Conservation (phyloP, 1,284 basidiomycete genomes). For the Boletus subluridellus region DNA sequence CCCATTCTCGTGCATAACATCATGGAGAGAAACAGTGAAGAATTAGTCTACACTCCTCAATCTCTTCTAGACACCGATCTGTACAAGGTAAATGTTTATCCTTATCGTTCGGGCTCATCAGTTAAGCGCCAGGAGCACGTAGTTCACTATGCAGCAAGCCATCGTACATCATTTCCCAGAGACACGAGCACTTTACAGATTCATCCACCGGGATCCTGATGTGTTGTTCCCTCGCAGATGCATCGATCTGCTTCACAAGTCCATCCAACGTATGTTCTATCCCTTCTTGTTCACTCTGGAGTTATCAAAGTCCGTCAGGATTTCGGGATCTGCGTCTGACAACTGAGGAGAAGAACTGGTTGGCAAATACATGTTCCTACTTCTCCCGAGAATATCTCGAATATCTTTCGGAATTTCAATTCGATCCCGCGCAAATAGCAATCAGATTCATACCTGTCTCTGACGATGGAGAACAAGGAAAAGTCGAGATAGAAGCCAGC, state of each 20-base stretch:
- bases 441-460: constrained; percentile 61
- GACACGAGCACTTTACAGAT: constrained; percentile 68
- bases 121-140: background rate
- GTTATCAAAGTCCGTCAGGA: constrained; percentile 40
- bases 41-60: constrained; percentile 16
- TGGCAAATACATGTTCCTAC: constrained; percentile 72
- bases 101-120: background rate
- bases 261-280: constrained; percentile 55
- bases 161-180: constrained; percentile 79
- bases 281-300: background rate
- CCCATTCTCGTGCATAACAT: background rate
- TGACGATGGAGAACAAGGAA: constrained; percentile 54
- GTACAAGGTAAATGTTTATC: constrained; percentile 69
- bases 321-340: constrained; percentile 66
- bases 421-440: constrained; percentile 77
- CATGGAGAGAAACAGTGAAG: constrained; percentile 16
- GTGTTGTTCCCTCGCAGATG: constrained; percentile 71
- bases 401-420: constrained; percentile 70
- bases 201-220: constrained; percentile 78
- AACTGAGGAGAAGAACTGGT: constrained; percentile 64
- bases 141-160: constrained; percentile 98
- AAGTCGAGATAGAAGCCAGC: constrained; percentile 67
- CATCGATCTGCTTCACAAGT: constrained; percentile 62
- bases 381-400: constrained; percentile 73
- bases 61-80: constrained; percentile 93